Evolutionary conservation across 2,329 filamentous ascomycete genomes (phyloP).

Genomic region (Xylariaceae sp.): DNA sequence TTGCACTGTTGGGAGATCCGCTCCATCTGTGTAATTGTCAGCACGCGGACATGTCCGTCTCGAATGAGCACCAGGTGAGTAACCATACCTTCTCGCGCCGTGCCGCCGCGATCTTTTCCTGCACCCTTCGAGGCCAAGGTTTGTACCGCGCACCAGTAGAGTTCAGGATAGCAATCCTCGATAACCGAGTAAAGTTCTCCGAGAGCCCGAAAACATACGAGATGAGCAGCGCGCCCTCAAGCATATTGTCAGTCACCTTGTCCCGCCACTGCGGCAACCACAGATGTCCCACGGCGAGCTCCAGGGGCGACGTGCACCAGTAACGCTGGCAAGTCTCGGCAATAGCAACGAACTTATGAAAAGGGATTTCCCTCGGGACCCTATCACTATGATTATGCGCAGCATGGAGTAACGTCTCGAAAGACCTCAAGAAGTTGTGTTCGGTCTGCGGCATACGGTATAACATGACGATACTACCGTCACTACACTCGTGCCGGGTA

Average conservation of each 20-base stretch:
- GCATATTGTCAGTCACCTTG: constrained; percentile 42
- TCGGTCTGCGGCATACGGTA: constrained; percentile 53
- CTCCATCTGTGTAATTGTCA: constrained; percentile 26
- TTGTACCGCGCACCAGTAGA: constrained; percentile 40
- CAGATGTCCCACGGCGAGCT: constrained; percentile 46
- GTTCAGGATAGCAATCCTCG: constrained; percentile 47
- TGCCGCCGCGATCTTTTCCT: constrained; percentile 47
- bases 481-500: constrained; percentile 31
- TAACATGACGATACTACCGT: constrained; percentile 43
- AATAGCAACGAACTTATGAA: constrained; percentile 49
- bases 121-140: constrained; percentile 45
- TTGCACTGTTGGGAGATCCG: constrained; percentile 47
- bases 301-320: constrained; percentile 48
- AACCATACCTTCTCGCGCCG: constrained; percentile 42
- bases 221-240: constrained; percentile 48
- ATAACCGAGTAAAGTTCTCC: constrained; percentile 46
- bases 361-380: constrained; percentile 44
- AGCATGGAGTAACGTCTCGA: constrained; percentile 48
- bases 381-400: constrained; percentile 46
- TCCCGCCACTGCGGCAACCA: constrained; percentile 49
- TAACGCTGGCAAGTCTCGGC: constrained; percentile 49
- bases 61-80: background rate
- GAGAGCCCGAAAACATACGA: constrained; percentile 50
- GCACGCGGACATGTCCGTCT: background rate
- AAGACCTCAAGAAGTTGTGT: constrained; percentile 38